A percentile compares a stretch with the other conserved stretches of the same genome.
phyloP scores from a whole-genome alignment of 1,284 basidiomycete species.

The Gomphus bonarii region DNA sequence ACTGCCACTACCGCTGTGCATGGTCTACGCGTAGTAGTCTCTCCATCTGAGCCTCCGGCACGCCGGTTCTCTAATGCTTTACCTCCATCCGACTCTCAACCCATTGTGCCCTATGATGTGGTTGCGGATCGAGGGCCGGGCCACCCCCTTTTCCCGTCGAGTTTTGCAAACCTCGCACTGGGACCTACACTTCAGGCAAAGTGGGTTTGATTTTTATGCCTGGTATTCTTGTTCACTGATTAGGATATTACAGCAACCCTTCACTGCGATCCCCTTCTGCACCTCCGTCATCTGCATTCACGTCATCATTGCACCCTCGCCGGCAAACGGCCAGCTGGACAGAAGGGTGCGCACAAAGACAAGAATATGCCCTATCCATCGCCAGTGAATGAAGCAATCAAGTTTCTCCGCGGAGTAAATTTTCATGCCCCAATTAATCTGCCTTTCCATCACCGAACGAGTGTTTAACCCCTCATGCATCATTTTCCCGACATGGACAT shows the following conservation, averaged over 20 bases:
- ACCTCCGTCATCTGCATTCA: constrained; percentile 21
- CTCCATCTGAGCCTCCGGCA: constrained; percentile 20
- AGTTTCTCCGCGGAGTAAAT: neutral
- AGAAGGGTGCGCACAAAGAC: constrained; percentile 22
- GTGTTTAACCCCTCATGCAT: neutral
- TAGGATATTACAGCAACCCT: constrained; percentile 12
- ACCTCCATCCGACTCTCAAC: neutral
- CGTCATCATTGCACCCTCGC: constrained; percentile 15
- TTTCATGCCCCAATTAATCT: neutral
- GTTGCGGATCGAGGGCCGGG: constrained; percentile 46
- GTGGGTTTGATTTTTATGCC: constrained; percentile 25
- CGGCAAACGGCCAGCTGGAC: constrained; percentile 22
- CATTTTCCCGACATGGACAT: neutral
- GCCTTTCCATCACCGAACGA: neutral
- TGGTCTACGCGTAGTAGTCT: constrained; percentile 48
- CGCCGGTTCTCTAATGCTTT: constrained; percentile 14
- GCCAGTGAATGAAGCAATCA: constrained; percentile 22
- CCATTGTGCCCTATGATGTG: constrained; percentile 23
- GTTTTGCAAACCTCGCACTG: constrained; percentile 48
- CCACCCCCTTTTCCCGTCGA: constrained; percentile 56
- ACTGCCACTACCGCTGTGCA: constrained; percentile 28
- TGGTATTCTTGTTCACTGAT: neutral
- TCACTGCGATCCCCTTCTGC: constrained; percentile 13
- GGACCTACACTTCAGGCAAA: constrained; percentile 47
- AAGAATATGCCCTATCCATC: constrained; percentile 26